Conservation (phyloP, 2,329 filamentous ascomycete species). For the Epichloe bromicola region DNA sequence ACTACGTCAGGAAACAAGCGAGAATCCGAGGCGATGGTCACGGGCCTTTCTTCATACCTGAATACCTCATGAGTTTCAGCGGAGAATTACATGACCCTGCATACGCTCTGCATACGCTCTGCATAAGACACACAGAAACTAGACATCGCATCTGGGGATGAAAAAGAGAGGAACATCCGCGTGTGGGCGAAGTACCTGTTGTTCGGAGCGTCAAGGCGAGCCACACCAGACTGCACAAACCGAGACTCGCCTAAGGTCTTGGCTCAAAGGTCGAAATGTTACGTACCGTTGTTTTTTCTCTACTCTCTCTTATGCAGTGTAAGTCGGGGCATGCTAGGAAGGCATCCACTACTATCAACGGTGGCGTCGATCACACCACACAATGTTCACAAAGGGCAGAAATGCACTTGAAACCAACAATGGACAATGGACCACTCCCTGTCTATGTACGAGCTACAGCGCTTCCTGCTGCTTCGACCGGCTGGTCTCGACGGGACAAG, state of each 20-base stretch:
- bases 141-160: conserved; percentile 9
- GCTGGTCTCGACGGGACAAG: not conserved
- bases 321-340: conserved; percentile 1
- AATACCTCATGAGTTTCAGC: not conserved
- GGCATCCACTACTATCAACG: conserved; percentile 3
- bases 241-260: not conserved
- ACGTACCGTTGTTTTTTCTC: conserved; percentile 8
- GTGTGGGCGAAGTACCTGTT: not conserved
- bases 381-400: not conserved
- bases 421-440: not conserved
- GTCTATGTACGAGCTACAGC: no score
- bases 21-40: not conserved
- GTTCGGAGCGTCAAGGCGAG: conserved; percentile 5
- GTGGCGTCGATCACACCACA: conserved; percentile 2
- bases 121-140: conserved; percentile 8
- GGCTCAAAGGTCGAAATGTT: conserved; percentile 8
- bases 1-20: not conserved
- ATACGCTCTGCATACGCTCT: not conserved
- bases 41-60: not conserved
- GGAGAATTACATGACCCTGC: conserved; percentile 4
- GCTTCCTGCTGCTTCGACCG: not conserved
- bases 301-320: conserved; percentile 1
- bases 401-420: conserved; percentile 3
- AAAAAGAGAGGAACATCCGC: conserved; percentile 8
- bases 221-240: not conserved